Evolutionary conservation across 306 rosid genomes (phyloP), one percentile per base, ranked within the genome.

Genomic region (Cucumis cinereus): DNA sequence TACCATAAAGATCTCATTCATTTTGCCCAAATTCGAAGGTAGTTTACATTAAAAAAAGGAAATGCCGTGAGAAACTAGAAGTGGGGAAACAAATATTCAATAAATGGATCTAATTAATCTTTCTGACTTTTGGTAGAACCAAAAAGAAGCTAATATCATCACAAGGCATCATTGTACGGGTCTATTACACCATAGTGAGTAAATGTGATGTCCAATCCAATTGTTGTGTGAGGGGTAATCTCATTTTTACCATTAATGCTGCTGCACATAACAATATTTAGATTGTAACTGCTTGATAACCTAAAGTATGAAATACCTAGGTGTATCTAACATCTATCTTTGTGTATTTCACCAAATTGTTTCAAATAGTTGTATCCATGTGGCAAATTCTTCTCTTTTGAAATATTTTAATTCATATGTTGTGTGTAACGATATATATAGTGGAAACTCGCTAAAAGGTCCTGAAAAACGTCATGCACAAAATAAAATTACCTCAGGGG

Each of bases 261-360:
- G 81, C 97, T 93, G 90, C 84, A 88, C 26, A 58, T 78, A 50
- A 58, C 59, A 20, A 68, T 8, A 1, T 19, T 69, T 71, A 81
- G 16, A 61, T 71, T 67, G 56, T 16, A 23, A 2, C 63, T 49
- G 7, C 11, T 28, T 1, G 54, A 16, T 22, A 11, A 10, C 16
- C 11, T 41, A 6, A 66, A 56, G 49, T 49, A 30, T 30, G 35
- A 30, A 30, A 0, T 30, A 30, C 4, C 4, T 0, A 3, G 5
- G n/a, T n/a, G n/a, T n/a, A n/a, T n/a, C n/a, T 5, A 30, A 30
- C 35, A 3, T 30, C 35, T 30, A 30, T 30, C 3, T 30, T 30
- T 30, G 35, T 30, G 4, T 5, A 30, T 30, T 30, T 5, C 35
- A 30, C 35, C 4, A 30, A 30, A n/a, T n/a, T n/a, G n/a, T n/a